Evolutionary conservation across 108 stramenopile species (phyloP), one percentile per base, ranked within the genome.

Genomic region (Cyclotella baltica): DNA sequence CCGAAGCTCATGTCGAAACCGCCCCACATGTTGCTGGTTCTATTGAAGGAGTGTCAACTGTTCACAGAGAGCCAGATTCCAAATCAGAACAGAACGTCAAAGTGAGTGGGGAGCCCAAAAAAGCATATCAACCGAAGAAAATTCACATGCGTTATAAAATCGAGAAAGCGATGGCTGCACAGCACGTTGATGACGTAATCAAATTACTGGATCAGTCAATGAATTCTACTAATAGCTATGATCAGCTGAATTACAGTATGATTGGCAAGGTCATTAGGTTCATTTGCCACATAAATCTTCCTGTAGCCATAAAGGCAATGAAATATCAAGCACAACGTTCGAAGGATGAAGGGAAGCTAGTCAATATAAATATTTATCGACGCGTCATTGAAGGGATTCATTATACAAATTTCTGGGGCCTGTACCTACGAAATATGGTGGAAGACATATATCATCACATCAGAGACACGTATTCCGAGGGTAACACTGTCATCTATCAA

Each of bases 391-490:
- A 62, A 2, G 51, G 52, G 58, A 48, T 77, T 22, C 51, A 15
- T 23, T 38, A 40, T 20, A 40, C 51, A 3, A 57, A 57, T 28
- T 19, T 28, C 27, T 38, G 25, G 9, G n/a, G n/a, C 36, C 4
- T 4, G 0, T 65, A 62, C 56, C 19, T 70, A 22, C 28, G 30
- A 34, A 28, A 43, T 30, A 37, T 81, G 29, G 58, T 55, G 22
- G 5, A 63, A 6, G 80, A 81, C 23, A 31, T 75, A 28, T 30
- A 28, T 34, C 61, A 47, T 23, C 80, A 81, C 33, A 64, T 81
- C 27, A 27, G 53, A 46, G 62, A 75, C 23, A 47, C 73, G n/a
- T 75, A 67, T 57, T 40, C 80, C n/a, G 68, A 81, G n/a, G 73
- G 80, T 30, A 55, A 50, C 36, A 64, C 29, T 30, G 64, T 57